Evolutionary conservation across 2,329 filamentous ascomycete species (phyloP), one percentile per base, ranked within the genome.

Genomic region (Sporothrix euskadiensis): DNA sequence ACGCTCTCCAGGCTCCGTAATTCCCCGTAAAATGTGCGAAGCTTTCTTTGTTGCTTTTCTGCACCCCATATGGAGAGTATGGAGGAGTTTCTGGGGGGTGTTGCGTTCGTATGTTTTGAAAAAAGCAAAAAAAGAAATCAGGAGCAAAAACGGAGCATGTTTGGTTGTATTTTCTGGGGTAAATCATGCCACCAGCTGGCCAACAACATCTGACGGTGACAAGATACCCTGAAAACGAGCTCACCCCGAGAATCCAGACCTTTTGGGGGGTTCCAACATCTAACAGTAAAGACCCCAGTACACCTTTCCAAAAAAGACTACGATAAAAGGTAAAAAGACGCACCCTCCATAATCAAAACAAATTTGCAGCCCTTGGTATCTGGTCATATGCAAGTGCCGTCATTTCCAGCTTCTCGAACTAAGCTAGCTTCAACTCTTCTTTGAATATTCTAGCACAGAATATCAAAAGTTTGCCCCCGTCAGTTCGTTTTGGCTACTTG

Each of bases 151-250:
- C 8, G 35, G 57, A 47, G 49, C 30, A 7, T n/a, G 52, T 35
- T 32, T 52, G 44, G 52, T 61, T 56, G 63, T 35, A 41, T 69
- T 61, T 54, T 49, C 61, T 61, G 63, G 63, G 65, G 71, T 61
- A 73, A 35, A 57, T 69, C 71, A 73, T 69, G 65, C 71, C 65
- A 73, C 52, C 35, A 47, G 41, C 41, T 14, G 19, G 39, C 39
- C 65, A 69, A 32, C 54, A 73, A 69, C 71, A 73, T 32, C 65
- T 47, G 71, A 73, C n/a, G 30, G 52, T 66, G 41, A 44, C 14
- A 66, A 56, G 41, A 16, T 32, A 52, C 7, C 22, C 14, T n/a
- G 32, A n/a, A 41, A 56, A 41, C n/a, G 16, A 30, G 49, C n/a
- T 32, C 44, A 52, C 16, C 41, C 8, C 22, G 49, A 26, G n/a